Evolutionary conservation across 2,329 filamentous ascomycete species (phyloP).

Genomic region (Diaporthe citriasiana): DNA sequence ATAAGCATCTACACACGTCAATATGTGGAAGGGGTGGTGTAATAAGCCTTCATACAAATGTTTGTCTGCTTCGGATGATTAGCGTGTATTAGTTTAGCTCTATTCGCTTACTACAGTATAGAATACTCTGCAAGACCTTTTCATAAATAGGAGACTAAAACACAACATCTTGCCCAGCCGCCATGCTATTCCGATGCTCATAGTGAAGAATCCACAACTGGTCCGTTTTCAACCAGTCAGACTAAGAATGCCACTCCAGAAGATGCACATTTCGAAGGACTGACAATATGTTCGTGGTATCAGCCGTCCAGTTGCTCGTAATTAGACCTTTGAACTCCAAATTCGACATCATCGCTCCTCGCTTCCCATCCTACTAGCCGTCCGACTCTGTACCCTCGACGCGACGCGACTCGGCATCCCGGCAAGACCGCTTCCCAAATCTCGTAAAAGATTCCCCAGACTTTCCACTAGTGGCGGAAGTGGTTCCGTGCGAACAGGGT

Average conservation of each 20-base stretch:
- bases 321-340: slow-evolving; percentile 4
- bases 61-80: too few species aligned
- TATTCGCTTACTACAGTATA: too few species aligned
- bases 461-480: slow-evolving; percentile 51
- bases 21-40: too few species aligned
- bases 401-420: slow-evolving; percentile 36
- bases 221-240: neutral
- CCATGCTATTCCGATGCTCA: neutral
- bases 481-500: slow-evolving; percentile 47
- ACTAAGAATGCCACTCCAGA: neutral
- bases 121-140: neutral
- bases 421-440: slow-evolving; percentile 46
- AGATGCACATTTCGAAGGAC: neutral
- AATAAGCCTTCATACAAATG: too few species aligned
- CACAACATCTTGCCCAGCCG: neutral
- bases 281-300: neutral
- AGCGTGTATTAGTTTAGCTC: too few species aligned
- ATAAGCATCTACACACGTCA: too few species aligned
- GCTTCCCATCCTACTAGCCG: slow-evolving; percentile 43
- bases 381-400: slow-evolving; percentile 32
- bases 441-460: slow-evolving; percentile 46
- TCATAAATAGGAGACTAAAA: neutral
- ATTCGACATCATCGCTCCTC: slow-evolving; percentile 38
- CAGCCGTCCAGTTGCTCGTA: neutral
- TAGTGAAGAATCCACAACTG: neutral